Conservation (phyloP, 1,139 yeast species). For the Saccharomyces hybrid region DNA sequence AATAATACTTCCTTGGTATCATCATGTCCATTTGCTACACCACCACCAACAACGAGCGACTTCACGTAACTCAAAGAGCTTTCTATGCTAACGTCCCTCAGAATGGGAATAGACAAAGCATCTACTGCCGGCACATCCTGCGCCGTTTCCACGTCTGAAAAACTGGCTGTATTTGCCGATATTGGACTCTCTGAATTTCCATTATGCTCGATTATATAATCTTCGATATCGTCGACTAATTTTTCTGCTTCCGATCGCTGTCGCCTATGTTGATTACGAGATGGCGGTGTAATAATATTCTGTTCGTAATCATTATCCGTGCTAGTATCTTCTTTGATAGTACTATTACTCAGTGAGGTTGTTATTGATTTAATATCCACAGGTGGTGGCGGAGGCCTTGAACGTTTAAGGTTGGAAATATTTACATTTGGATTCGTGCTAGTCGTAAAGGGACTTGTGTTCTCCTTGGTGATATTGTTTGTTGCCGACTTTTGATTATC, state of each 20-base stretch:
- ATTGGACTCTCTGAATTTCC: conserved; percentile 4
- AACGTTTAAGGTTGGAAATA: not conserved
- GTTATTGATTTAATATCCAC: conserved; percentile 8
- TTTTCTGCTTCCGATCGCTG: conserved; percentile 31
- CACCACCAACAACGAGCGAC: conserved; percentile 8
- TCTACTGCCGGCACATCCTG: conserved; percentile 1
- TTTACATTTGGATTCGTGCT: not conserved
- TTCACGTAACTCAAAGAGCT: conserved; percentile 12
- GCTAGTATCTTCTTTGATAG: not conserved
- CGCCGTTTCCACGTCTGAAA: not conserved
- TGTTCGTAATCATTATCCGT: not conserved
- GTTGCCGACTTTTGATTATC: too few species aligned
- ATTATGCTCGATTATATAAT: conserved; percentile 17
- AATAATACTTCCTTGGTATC: not conserved
- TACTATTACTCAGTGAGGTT: not conserved
- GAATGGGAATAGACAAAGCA: not conserved
- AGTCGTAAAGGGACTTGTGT: not conserved
- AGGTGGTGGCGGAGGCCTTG: conserved; percentile 17
- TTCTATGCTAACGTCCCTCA: conserved; percentile 4
- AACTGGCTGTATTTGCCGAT: not conserved
- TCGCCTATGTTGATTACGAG: conserved; percentile 18
- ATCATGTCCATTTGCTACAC: not conserved
- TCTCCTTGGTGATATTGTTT: not conserved
- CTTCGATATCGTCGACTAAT: conserved; percentile 30
- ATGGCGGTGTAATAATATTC: not conserved